These are phyloP conservation scores for Pyracantha coccinea DNA, from an alignment of 331 rosid genomes.

Conservation along the genomic window DNA sequence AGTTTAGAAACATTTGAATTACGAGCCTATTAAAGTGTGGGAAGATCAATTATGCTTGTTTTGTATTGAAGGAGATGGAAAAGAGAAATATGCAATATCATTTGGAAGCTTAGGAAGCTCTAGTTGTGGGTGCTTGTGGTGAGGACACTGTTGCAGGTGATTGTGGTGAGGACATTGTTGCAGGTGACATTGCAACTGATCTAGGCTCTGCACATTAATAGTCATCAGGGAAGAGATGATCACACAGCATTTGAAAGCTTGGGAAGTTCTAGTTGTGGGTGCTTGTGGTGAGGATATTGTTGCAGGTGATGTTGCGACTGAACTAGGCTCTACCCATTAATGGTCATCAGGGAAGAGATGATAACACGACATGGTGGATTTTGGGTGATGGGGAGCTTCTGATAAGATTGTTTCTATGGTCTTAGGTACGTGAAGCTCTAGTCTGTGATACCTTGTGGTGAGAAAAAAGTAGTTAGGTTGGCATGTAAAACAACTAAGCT, in stretches of 20 bases:
- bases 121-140: constrained; percentile 36
- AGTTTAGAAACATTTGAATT: constrained; percentile 51
- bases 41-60: constrained; percentile 43
- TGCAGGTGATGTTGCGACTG: constrained; percentile 22
- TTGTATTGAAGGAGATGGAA: constrained; percentile 73
- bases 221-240: not conserved
- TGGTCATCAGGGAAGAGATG: not conserved
- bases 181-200: constrained; percentile 20
- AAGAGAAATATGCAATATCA: constrained; percentile 36
- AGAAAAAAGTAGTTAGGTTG: no score
- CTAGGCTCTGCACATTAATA: constrained; percentile 15
- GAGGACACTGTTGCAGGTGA: constrained; percentile 21
- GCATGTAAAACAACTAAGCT: not conserved
- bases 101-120: constrained; percentile 45
- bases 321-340: constrained; percentile 21
- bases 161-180: constrained; percentile 22
- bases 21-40: constrained; percentile 48
- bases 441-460: not conserved
- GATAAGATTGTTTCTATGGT: not conserved
- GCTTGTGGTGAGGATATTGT: not conserved
- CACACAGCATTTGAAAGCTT: constrained; percentile 19
- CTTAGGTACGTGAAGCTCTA: not conserved
- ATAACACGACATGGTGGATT: not conserved
- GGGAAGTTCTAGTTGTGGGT: constrained; percentile 29
- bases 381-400: not conserved